Base-by-base conservation (phyloP, 2,329 filamentous ascomycete genomes). In the Epichloe festucae region DNA sequence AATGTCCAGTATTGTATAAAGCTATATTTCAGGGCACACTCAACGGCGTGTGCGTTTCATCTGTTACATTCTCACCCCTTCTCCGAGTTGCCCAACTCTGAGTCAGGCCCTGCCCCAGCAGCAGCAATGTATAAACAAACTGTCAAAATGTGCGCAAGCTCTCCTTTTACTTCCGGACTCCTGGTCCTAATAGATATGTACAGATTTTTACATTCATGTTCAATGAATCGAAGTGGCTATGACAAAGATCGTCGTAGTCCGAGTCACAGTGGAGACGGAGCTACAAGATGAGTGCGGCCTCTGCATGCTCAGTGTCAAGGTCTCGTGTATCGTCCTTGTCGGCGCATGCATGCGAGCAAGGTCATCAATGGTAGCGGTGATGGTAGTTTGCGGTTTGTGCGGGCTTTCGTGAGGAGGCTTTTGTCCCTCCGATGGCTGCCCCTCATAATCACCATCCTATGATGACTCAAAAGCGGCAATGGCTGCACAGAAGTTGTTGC, bases 401-500 rank as follows among this genome's bases (percentile, higher is more conserved):
- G 12, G n/a, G 31, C 41, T 42, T 21, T 43, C 17, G 14, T 12
- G 27, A 17, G 47, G 27, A 23, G 47, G 36, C 14, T 15, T 21
- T 5, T 43, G 21, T 12, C 27, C 41, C 17, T 48, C 34, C 12
- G 42, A 41, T n/a, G 36, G 47, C 49, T 44, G 43, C 43, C 39
- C 52, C 12, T 53, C n/a, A 41, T 49, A 6, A 14, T 51, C 54
- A 54, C 36, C 57, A 10, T 53, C 50, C 56, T 60, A 60, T 43
- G 58, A 60, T 51, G 59, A 52, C 48, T 55, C 55, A 63, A 81
- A 82, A 48, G 72, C 59, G 27, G 78, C 77, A 53, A 85, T 67
- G 27, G 79, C 78, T 4, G 78, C 79, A 58, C 81, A 83, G 61
- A 82, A 86, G 58, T 73, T 81, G 65, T 81, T 84, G 52, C 77